Percentiles rank a stretch among this genome's conserved stretches.
Evolutionary conservation across 2,329 filamentous ascomycete genomes (phyloP).

Genomic region (Colletotrichum sublineola): DNA sequence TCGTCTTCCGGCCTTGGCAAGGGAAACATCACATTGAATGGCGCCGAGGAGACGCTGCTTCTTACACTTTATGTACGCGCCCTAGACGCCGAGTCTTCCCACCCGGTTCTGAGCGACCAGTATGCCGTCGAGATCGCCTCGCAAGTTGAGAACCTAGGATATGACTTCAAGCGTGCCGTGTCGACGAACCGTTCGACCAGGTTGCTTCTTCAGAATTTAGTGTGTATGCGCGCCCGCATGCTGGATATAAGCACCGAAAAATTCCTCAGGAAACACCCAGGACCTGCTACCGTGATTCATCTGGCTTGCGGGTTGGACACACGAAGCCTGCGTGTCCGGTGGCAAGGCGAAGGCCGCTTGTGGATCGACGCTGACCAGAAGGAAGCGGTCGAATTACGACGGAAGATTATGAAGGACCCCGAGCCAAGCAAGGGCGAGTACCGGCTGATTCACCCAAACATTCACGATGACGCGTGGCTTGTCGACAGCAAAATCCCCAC

Average conservation of each 20-base stretch:
- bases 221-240: slow-evolving; percentile 34
- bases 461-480: slow-evolving; percentile 50
- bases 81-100: slow-evolving; percentile 33
- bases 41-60: slow-evolving; percentile 42
- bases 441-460: slow-evolving; percentile 44
- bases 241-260: slow-evolving; percentile 46
- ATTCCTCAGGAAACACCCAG: slow-evolving; percentile 46
- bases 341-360: slow-evolving; percentile 43
- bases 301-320: slow-evolving; percentile 51
- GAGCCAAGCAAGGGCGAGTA: slow-evolving; percentile 44
- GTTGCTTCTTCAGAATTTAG: background rate
- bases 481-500: slow-evolving; percentile 45
- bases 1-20: slow-evolving; percentile 23
- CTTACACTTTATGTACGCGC: slow-evolving; percentile 40
- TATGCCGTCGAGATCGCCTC: slow-evolving; percentile 34
- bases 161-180: slow-evolving; percentile 31
- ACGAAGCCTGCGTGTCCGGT: slow-evolving; percentile 45
- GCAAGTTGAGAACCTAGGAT: slow-evolving; percentile 24
- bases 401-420: slow-evolving; percentile 44
- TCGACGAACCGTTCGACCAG: background rate
- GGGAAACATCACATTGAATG: slow-evolving; percentile 32
- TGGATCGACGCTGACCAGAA: slow-evolving; percentile 54
- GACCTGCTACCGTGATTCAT: slow-evolving; percentile 48
- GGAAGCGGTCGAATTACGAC: slow-evolving; percentile 51
- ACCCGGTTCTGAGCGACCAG: slow-evolving; percentile 40